These are phyloP conservation scores for Oryza glaberrima DNA, from an alignment of 176 grass and related monocot genomes.

Conservation along the genomic window DNA sequence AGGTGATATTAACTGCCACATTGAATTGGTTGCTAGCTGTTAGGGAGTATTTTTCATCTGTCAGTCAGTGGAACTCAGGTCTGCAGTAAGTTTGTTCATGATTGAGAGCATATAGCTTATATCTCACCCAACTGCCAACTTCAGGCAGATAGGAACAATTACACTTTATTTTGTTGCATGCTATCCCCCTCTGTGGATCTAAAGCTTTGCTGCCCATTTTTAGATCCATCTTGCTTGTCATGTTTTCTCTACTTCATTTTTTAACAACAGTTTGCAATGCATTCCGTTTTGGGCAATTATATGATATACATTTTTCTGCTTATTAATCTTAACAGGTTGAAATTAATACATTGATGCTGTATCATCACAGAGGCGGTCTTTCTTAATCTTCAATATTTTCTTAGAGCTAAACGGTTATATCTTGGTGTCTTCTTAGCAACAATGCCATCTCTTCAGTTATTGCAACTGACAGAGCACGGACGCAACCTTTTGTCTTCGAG, in stretches of 20 bases:
- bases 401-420: neutral
- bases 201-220: neutral
- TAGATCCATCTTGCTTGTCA: neutral
- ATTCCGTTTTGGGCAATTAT: neutral
- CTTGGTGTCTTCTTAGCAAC: constrained; percentile 31
- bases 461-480: constrained; percentile 75
- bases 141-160: neutral
- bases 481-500: constrained; percentile 73
- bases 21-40: neutral
- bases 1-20: neutral
- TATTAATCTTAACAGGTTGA: constrained; percentile 20
- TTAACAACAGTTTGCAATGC: neutral
- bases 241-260: neutral
- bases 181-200: neutral
- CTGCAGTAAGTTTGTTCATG: neutral
- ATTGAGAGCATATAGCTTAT: neutral
- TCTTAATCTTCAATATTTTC: neutral
- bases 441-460: constrained; percentile 90
- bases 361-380: neutral
- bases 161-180: neutral
- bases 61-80: neutral
- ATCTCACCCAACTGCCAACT: neutral
- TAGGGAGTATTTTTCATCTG: neutral
- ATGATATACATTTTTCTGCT: neutral
- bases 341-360: neutral